Percentiles rank a stretch among this genome's conserved stretches.
Evolutionary conservation across 495 filamentous ascomycete species (phyloP).

Genomic region (Tuber aestivum): DNA sequence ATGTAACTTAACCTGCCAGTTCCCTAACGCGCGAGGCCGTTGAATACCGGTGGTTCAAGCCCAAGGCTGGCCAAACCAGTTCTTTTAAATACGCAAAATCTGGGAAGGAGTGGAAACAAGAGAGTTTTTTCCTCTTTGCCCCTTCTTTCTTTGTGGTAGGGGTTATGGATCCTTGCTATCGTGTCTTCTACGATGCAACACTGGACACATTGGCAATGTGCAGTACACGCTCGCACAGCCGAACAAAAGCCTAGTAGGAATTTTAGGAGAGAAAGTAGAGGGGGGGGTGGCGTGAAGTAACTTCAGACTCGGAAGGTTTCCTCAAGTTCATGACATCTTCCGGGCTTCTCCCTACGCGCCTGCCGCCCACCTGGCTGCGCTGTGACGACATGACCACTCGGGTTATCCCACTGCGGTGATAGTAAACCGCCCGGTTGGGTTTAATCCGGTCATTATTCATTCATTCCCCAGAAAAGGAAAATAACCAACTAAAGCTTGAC

Average conservation of each 20-base stretch:
- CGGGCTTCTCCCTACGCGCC: neutral
- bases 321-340: neutral
- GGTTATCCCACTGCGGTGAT: neutral
- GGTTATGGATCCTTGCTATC: neutral
- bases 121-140: neutral
- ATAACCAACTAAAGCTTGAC: neutral
- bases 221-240: neutral
- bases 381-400: neutral
- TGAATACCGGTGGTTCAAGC: too few relatives aligned
- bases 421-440: neutral
- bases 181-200: neutral
- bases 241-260: neutral
- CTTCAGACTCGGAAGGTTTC: neutral
- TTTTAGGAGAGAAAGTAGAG: neutral
- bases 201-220: neutral
- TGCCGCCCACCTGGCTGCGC: neutral
- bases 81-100: too few relatives aligned
- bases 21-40: too few relatives aligned
- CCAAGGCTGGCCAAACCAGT: too few relatives aligned
- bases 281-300: neutral
- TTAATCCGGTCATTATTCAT: neutral
- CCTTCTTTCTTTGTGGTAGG: neutral
- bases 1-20: too few relatives aligned
- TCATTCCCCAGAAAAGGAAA: neutral
- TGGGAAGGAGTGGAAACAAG: too few relatives aligned